phyloP scores from a whole-genome alignment of 768 basidiomycete species.

The Suillus discolor region DNA sequence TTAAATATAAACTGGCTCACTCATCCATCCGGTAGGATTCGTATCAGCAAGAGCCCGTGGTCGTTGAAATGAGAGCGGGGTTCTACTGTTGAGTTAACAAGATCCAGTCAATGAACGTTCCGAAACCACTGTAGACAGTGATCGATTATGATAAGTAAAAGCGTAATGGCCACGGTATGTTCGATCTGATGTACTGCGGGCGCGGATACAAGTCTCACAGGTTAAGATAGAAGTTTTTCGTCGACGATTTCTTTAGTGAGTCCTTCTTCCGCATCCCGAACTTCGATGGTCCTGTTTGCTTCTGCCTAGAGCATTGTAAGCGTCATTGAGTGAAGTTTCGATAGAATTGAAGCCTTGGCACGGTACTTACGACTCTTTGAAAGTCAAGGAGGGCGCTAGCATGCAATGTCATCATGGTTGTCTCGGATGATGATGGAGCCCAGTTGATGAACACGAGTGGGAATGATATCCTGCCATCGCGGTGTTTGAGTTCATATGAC shows the following conservation, averaged over 20 bases:
- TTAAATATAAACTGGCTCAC: not conserved
- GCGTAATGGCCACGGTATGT: not conserved
- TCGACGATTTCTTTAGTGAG: constrained; percentile 77
- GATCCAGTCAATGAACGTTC: not conserved
- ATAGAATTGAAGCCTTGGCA: not conserved
- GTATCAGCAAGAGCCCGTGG: not conserved
- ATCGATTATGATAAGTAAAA: not conserved
- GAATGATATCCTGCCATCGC: constrained; percentile 82
- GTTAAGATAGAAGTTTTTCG: constrained; percentile 46
- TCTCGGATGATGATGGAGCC: constrained; percentile 80
- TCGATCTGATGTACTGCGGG: not conserved
- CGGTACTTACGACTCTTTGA: constrained; percentile 65
- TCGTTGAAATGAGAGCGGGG: not conserved
- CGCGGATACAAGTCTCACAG: not conserved
- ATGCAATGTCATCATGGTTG: constrained; percentile 74
- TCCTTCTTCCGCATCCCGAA: constrained; percentile 79
- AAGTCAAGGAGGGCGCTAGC: constrained; percentile 83
- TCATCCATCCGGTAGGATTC: not conserved
- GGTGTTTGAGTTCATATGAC: constrained; percentile 79
- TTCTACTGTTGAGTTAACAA: not conserved
- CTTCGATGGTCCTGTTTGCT: constrained; percentile 78
- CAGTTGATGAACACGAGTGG: constrained; percentile 90
- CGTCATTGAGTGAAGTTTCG: not conserved
- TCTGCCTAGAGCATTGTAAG: constrained; percentile 53
- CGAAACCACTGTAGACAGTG: too few species aligned